Percentiles rank a stretch among this genome's conserved stretches.
phyloP scores from a whole-genome alignment of 164 flowering plant species.

The Protea cynaroides region DNA sequence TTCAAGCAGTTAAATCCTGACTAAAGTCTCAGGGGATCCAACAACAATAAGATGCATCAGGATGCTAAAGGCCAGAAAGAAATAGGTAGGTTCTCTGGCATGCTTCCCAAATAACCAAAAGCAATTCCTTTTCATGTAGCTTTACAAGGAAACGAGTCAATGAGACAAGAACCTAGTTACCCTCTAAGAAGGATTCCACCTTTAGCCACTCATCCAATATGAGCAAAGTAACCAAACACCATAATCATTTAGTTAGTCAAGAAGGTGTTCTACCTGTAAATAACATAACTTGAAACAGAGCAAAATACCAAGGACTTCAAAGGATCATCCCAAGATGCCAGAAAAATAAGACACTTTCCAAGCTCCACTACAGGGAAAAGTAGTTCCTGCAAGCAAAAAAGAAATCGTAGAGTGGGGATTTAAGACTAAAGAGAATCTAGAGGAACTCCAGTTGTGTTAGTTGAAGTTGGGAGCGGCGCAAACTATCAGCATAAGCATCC shows the following conservation, averaged over 20 bases:
- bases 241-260: not conserved
- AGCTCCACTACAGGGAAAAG: constrained; percentile 58
- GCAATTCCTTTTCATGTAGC: too few species aligned
- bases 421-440: not conserved
- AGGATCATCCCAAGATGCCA: constrained; percentile 78
- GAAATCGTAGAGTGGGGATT: not conserved
- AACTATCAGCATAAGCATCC: not conserved
- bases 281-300: constrained; percentile 36
- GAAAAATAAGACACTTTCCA: constrained; percentile 45
- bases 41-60: too few species aligned
- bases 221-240: not conserved
- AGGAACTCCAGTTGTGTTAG: not conserved
- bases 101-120: not conserved
- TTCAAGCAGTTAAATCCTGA: too few species aligned
- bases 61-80: too few species aligned
- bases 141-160: too few species aligned
- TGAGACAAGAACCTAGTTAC: too few species aligned
- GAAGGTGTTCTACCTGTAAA: constrained; percentile 46
- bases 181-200: too few species aligned
- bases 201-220: not conserved
- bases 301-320: constrained; percentile 66
- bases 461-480: not conserved
- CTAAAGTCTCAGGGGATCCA: too few species aligned
- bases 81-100: not conserved
- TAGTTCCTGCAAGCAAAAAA: constrained; percentile 59